Conservation (phyloP, 495 filamentous ascomycete genomes). For the Pyrenopolyporus hunteri region DNA sequence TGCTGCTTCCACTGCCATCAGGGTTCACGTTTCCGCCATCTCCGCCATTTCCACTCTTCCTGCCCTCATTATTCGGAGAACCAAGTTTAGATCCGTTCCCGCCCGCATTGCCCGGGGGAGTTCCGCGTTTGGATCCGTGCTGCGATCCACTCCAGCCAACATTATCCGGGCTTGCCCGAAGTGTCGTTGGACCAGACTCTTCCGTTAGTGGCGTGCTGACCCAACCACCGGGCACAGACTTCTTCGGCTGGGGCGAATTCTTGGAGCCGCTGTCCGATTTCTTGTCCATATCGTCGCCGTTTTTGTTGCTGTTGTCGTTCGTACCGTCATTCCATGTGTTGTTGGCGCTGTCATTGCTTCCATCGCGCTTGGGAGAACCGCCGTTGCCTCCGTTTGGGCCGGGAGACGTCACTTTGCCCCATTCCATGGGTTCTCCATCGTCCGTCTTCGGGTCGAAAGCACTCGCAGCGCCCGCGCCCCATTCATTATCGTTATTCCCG, state of each 20-base stretch:
- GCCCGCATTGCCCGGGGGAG: background rate
- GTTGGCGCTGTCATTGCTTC: constrained; percentile 1
- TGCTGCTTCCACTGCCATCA: background rate
- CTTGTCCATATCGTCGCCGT: background rate
- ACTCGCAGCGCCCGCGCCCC: background rate
- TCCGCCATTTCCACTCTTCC: background rate
- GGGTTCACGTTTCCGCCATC: background rate
- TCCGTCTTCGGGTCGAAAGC: background rate
- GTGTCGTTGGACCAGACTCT: background rate
- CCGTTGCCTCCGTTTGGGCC: too few species aligned
- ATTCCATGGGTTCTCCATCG: too few species aligned
- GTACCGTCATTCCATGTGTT: constrained; percentile 10
- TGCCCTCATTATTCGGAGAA: background rate
- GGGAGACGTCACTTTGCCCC: too few species aligned
- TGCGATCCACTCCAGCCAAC: background rate
- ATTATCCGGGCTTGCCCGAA: constrained; percentile 9
- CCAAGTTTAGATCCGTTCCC: background rate
- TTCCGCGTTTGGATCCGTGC: too few species aligned
- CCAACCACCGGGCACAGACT: constrained; percentile 6
- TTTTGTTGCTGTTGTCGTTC: constrained; percentile 17
- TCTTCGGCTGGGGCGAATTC: background rate
- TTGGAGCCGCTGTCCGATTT: background rate
- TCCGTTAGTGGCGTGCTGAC: constrained; percentile 3
- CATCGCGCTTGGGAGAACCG: constrained; percentile 7
- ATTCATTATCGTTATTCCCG: background rate